Conservation (phyloP, 164 flowering plant genomes). For the Akebia trifoliata region DNA sequence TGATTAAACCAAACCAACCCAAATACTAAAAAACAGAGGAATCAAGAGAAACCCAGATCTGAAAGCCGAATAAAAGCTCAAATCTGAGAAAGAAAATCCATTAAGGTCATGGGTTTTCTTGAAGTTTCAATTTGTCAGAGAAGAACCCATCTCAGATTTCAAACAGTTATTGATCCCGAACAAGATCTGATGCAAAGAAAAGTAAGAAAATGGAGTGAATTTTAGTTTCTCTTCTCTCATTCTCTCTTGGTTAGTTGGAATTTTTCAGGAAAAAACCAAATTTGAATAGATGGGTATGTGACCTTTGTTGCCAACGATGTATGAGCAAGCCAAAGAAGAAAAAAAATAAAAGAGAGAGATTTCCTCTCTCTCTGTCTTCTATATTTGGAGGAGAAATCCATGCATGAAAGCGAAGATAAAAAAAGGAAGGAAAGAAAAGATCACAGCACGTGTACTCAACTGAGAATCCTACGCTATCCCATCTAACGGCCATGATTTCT, state of each 20-base stretch:
- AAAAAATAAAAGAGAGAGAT: constrained; percentile 3
- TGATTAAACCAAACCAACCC: neutral
- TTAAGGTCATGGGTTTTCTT: constrained; percentile 19
- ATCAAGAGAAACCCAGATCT: constrained; percentile 31
- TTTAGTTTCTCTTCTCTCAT: constrained; percentile 3
- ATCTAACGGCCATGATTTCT: no score
- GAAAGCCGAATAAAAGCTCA: constrained; percentile 12
- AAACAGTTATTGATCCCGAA: constrained; percentile 8
- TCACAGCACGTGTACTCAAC: no score
- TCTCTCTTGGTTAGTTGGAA: constrained; percentile 30
- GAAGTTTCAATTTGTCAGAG: constrained; percentile 14
- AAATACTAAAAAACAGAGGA: constrained; percentile 10
- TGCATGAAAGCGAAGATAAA: no score
- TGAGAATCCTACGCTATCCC: no score
- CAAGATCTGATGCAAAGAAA: constrained; percentile 27
- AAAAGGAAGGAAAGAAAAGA: no score
- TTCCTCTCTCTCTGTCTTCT: constrained; percentile 8
- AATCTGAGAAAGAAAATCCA: constrained; percentile 16
- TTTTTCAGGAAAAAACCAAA: constrained; percentile 19
- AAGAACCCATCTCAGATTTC: constrained; percentile 22
- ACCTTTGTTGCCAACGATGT: constrained; percentile 2
- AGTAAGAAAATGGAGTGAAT: constrained; percentile 3
- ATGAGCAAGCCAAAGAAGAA: neutral
- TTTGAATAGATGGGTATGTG: constrained; percentile 21
- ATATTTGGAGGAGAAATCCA: no score